Evolutionary conservation across 129 eudicot genomes (phyloP).

Genomic region (Logfia minima): DNA sequence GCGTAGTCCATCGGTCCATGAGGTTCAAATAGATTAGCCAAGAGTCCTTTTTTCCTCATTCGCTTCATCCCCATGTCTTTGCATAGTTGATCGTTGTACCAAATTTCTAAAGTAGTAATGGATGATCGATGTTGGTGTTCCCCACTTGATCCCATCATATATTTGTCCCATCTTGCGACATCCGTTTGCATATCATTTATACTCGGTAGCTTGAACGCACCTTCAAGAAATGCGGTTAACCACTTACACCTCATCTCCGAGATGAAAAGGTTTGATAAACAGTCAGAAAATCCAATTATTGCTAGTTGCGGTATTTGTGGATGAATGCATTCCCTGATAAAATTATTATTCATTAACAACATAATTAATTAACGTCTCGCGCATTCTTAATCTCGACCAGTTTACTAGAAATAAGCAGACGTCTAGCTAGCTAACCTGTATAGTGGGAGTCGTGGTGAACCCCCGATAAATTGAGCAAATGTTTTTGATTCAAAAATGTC

Average conservation of each 20-base stretch:
- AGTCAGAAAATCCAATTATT: constrained; percentile 61
- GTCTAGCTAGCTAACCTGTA: constrained; percentile 12
- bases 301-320: constrained; percentile 8
- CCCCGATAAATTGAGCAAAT: constrained; percentile 38
- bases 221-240: constrained; percentile 52
- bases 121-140: constrained; percentile 43
- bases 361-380: background rate
- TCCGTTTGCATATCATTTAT: constrained; percentile 71
- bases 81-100: constrained; percentile 69
- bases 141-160: constrained; percentile 48
- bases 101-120: constrained; percentile 49
- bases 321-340: constrained; percentile 20
- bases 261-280: constrained; percentile 52
- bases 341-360: background rate
- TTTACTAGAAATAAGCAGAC: background rate
- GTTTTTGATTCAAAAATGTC: constrained; percentile 44
- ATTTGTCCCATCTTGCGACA: constrained; percentile 51
- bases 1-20: constrained; percentile 54
- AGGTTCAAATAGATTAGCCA: constrained; percentile 55
- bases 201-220: constrained; percentile 56
- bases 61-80: constrained; percentile 62
- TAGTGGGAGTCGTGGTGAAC: constrained; percentile 35
- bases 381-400: background rate
- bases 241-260: constrained; percentile 67
- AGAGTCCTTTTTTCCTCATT: constrained; percentile 50